These are phyloP conservation scores for Beauveria caledonica DNA, from an alignment of 2,329 filamentous ascomycete genomes.

Conservation along the genomic window DNA sequence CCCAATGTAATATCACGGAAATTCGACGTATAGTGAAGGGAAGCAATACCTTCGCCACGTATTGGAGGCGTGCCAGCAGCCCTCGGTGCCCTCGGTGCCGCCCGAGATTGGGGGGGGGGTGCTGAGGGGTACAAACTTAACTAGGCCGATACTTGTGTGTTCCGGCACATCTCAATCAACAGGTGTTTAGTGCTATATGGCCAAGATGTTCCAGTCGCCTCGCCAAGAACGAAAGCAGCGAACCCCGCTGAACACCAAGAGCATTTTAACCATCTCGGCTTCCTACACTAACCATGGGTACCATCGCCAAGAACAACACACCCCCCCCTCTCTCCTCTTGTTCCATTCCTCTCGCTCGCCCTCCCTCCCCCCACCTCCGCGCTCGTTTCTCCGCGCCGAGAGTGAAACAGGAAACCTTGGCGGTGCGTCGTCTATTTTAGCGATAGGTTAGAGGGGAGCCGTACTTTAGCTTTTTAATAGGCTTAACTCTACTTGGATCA, in stretches of 20 bases:
- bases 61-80: background rate
- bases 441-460: background rate
- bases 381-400: background rate
- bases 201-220: background rate
- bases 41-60: no score
- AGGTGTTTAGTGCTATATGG: background rate
- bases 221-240: background rate
- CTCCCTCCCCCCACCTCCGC: background rate
- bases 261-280: background rate
- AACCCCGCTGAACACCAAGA: background rate
- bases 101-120: no score
- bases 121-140: background rate
- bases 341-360: background rate
- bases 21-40: no score
- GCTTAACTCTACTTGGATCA: background rate
- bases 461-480: no score
- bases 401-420: background rate
- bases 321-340: background rate
- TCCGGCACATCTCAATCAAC: background rate
- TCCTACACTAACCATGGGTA: background rate
- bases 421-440: background rate
- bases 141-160: background rate
- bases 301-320: conserved; percentile 2
- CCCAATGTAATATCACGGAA: no score
- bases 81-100: no score